A percentile compares a stretch with the other conserved stretches of the same genome.
phyloP scores from a whole-genome alignment of 2,329 filamentous ascomycete species.

The Metarhizium anisopliae region DNA sequence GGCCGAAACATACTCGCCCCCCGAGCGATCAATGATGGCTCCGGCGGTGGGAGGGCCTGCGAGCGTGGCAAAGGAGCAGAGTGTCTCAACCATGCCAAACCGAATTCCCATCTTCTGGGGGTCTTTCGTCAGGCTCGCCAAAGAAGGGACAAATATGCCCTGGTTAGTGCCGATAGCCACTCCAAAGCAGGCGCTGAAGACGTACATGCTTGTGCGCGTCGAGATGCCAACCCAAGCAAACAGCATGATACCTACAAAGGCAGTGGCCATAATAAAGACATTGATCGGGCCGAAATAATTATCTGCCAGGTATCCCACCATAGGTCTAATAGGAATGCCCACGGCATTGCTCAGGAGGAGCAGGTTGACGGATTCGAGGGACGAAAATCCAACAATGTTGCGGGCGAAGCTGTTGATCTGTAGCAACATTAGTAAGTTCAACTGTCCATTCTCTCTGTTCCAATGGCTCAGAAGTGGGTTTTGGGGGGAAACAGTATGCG shows the following conservation, averaged over 20 bases:
- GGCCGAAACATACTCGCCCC: constrained; percentile 32
- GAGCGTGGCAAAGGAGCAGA: constrained; percentile 31
- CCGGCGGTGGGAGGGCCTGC: constrained; percentile 35
- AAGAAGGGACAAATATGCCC: constrained; percentile 29
- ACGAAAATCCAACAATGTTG: constrained; percentile 35
- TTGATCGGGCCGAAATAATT: constrained; percentile 44
- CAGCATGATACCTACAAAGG: constrained; percentile 36
- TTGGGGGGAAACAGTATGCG: neutral
- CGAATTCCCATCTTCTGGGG: constrained; percentile 34
- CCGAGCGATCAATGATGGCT: constrained; percentile 32
- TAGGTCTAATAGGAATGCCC: constrained; percentile 43
- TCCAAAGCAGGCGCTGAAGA: constrained; percentile 34
- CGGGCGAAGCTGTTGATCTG: constrained; percentile 36
- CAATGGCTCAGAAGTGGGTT: neutral
- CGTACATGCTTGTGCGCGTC: constrained; percentile 28
- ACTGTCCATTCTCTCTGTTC: neutral
- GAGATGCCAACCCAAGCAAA: constrained; percentile 47
- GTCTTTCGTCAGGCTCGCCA: constrained; percentile 33
- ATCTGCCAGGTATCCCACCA: constrained; percentile 47
- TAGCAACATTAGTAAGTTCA: neutral
- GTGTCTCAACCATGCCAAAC: constrained; percentile 36
- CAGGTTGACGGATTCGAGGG: constrained; percentile 41
- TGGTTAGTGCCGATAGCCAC: constrained; percentile 32
- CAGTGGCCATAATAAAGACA: constrained; percentile 38
- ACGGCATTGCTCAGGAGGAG: constrained; percentile 49